Conservation (phyloP, 1,284 basidiomycete genomes). For the Vanrija sp. region DNA sequence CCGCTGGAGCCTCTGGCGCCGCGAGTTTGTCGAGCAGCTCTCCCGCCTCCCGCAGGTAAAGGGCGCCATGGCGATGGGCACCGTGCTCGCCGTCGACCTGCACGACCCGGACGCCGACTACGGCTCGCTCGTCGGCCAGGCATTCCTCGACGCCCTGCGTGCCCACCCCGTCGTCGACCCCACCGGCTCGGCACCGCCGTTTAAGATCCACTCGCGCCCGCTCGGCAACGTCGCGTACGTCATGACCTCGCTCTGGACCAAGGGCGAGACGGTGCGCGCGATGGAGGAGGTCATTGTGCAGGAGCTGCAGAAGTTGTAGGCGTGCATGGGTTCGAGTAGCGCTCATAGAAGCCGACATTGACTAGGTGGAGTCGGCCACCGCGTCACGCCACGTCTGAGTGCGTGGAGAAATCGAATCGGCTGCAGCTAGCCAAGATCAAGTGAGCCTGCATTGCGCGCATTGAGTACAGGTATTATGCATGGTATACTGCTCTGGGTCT, state of each 20-base stretch:
- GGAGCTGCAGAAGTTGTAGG: constrained; percentile 10
- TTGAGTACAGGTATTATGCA: too few species aligned
- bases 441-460: too few species aligned
- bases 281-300: constrained; percentile 39
- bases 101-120: constrained; percentile 65
- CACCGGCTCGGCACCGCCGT: constrained; percentile 44
- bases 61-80: constrained; percentile 82
- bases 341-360: too few species aligned
- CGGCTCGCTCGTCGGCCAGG: constrained; percentile 66
- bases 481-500: too few species aligned
- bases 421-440: too few species aligned
- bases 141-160: constrained; percentile 52
- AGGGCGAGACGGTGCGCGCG: constrained; percentile 34
- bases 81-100: constrained; percentile 77
- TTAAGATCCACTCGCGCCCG: constrained; percentile 80
- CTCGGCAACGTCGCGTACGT: constrained; percentile 91
- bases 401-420: too few species aligned
- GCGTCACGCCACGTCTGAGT: too few species aligned
- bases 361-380: too few species aligned
- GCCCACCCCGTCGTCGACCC: constrained; percentile 17
- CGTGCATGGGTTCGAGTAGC: too few species aligned
- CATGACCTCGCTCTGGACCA: constrained; percentile 71
- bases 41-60: constrained; percentile 61
- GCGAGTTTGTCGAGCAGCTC: constrained; percentile 62
- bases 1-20: constrained; percentile 88